Evolutionary conservation across 1,139 yeast species (phyloP), one percentile per base, ranked within the genome.

Genomic region (Suhomyces guaymorum): DNA sequence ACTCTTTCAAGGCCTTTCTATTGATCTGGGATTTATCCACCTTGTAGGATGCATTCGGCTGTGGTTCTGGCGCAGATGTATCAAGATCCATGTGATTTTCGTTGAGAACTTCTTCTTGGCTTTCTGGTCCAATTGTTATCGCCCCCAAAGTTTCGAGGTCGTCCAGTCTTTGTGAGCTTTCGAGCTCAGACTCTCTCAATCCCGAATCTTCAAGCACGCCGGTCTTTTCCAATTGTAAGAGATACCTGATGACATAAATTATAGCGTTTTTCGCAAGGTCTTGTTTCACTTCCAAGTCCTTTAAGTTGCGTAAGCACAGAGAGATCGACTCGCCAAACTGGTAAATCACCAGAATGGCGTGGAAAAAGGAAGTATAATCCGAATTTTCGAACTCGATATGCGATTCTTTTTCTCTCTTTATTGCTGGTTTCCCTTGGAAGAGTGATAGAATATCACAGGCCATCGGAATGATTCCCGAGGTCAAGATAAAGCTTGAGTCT

Each of bases 371-470:
- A 0, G 92, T 81, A 70, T 92, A 90, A 35, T 85, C 89, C 14
- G 87, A 88, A 29, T 82, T 82, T 53, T 92, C 98, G 54, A 85
- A 92, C 53, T 90, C 97, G 9, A 92, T 88, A 56, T 92, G 98
- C 39, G 78, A 80, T 10, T 75, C 70, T n/a, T 79, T 77, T 52
- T 88, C 96, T 43, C 97, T 70, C 46, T 72, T 75, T 50, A 88
- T 63, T 0, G 85, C 82, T 1, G 95, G 85, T 33, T 80, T 73
- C 3, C 95, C 94, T 57, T 90, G 96, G 53, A 90, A 88, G 17
- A 87, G 65, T 16, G 75, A 70, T 33, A 84, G 58, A 34, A 82
- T 75, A 52, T 80, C 92, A 43, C 82, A 78, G 3, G 81, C 75
- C 59, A 73, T 60, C 3, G 80, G 69, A 2, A 75, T 56, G 6